Evolutionary conservation across 306 rosid species (phyloP), one percentile per base, ranked within the genome.

Genomic region (Arachis stenosperma): DNA sequence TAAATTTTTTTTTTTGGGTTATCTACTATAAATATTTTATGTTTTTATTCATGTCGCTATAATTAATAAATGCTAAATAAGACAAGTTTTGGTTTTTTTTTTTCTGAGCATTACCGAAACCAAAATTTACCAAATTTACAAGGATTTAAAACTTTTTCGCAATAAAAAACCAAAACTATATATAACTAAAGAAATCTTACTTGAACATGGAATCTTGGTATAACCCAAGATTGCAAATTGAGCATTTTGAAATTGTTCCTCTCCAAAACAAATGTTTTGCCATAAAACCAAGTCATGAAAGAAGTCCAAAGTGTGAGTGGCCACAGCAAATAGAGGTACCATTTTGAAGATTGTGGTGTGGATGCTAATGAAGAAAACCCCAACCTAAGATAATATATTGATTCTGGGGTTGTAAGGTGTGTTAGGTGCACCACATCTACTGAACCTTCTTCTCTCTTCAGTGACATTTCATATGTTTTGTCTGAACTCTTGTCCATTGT

Each of bases 311-410:
- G 61, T 12, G 98, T 92, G 62, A 92, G 44, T 0, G 98, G 98
- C 92, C 96, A 88, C 82, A 90, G 70, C 14, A 88, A 44, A 61
- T 82, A 57, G 1, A 85, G 46, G 81, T 84, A 86, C 92, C 90
- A 86, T 9, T 50, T 17, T 14, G 89, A 77, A 39, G 84, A 57
- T 59, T 81, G 74, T 0, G 92, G 96, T 22, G 6, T 39, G 0
- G 96, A 90, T 33, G 98, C 92, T 33, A 90, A 65, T 22, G 86
- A 65, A 27, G 94, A 73, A 71, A 86, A 86, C 8, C 89, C 96
- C 10, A 86, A 69, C 8, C 87, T 80, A 4, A 88, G 75, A 53
- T 92, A 90, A 30, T 81, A 92, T 3, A 92, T 79, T 0, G 98
- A 92, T 3, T 85, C 87, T 0, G 90, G 89, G 10, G 85, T 88